A percentile compares a stretch with the other conserved stretches of the same genome.
These are phyloP conservation scores for Neolentinus lepideus DNA, from an alignment of 1,284 basidiomycete genomes.

Conservation along the genomic window DNA sequence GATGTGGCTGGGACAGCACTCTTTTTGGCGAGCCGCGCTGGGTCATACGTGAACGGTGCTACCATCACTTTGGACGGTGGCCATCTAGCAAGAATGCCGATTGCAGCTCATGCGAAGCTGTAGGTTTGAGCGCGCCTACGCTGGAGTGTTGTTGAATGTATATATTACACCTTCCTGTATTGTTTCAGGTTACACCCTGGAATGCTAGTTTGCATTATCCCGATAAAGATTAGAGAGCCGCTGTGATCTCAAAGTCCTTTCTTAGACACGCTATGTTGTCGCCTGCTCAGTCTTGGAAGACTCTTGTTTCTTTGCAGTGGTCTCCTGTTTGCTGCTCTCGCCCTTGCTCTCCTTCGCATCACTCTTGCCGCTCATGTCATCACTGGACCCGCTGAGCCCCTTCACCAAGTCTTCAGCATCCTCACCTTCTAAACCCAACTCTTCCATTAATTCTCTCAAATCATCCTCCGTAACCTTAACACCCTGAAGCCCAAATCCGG, in stretches of 20 bases:
- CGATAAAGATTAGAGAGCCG: too few species aligned
- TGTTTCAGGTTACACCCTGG: too few species aligned
- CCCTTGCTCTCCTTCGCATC: neutral
- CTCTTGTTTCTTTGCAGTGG: neutral
- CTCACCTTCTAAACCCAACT: conserved; percentile 65
- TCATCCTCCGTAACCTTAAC: conserved; percentile 73
- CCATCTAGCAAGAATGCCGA: conserved; percentile 18
- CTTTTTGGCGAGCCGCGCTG: conserved; percentile 54
- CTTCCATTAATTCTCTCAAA: conserved; percentile 55
- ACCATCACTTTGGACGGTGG: conserved; percentile 59
- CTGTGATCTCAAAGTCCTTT: too few species aligned
- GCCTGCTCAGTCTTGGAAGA: neutral
- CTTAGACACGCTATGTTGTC: neutral
- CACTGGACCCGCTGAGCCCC: conserved; percentile 30
- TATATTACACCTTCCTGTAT: too few species aligned
- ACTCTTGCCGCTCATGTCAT: neutral
- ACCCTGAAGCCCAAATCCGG: conserved; percentile 66
- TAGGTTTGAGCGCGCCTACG: too few species aligned
- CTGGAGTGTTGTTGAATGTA: too few species aligned
- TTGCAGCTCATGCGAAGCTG: conserved; percentile 14
- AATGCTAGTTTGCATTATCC: too few species aligned
- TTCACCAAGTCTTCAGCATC: conserved; percentile 65
- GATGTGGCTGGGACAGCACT: conserved; percentile 59
- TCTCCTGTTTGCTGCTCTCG: neutral
- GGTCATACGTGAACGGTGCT: conserved; percentile 57